phyloP scores from a whole-genome alignment of 1,284 basidiomycete species.

The Pisolithus thermaeus region DNA sequence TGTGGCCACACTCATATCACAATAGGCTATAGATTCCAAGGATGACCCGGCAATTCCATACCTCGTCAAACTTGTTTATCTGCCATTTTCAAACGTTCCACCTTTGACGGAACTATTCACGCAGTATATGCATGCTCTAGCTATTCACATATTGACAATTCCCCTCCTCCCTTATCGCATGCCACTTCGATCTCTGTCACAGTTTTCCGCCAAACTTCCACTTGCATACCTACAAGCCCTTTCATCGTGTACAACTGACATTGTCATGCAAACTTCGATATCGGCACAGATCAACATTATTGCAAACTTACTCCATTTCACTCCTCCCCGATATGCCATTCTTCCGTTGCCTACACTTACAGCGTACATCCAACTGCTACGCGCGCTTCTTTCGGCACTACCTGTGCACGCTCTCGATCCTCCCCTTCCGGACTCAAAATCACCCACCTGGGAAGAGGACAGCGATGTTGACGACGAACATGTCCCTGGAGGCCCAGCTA shows the following conservation, averaged over 20 bases:
- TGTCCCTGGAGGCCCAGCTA: slow-evolving; percentile 31
- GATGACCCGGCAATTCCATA: slow-evolving; percentile 23
- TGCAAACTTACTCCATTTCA: slow-evolving; percentile 60
- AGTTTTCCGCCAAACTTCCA: slow-evolving; percentile 42
- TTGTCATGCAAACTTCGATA: slow-evolving; percentile 21
- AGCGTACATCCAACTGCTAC: slow-evolving; percentile 52
- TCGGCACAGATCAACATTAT: slow-evolving; percentile 48
- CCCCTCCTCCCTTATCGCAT: slow-evolving; percentile 65
- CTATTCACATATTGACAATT: slow-evolving; percentile 52
- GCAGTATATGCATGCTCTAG: slow-evolving; percentile 32
- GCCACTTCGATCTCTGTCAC: slow-evolving; percentile 44
- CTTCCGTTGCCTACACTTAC: slow-evolving; percentile 42
- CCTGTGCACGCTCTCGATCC: slow-evolving; percentile 50
- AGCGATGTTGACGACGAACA: slow-evolving; percentile 27
- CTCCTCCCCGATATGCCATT: slow-evolving; percentile 46
- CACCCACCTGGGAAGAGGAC: slow-evolving; percentile 27
- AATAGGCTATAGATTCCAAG: slow-evolving; percentile 23
- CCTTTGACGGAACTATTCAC: slow-evolving; percentile 30
- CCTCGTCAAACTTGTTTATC: slow-evolving; percentile 24
- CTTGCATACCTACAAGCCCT: slow-evolving; percentile 33
- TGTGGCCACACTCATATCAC: slow-evolving; percentile 2
- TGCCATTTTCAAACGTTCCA: slow-evolving; percentile 21
- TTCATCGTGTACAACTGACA: slow-evolving; percentile 17
- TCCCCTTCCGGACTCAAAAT: slow-evolving; percentile 20
- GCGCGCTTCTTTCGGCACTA: slow-evolving; percentile 46